A percentile compares a stretch with the other conserved stretches of the same genome.
phyloP scores from a whole-genome alignment of 805 yeast genomes.

The Ogataea allantospora region DNA sequence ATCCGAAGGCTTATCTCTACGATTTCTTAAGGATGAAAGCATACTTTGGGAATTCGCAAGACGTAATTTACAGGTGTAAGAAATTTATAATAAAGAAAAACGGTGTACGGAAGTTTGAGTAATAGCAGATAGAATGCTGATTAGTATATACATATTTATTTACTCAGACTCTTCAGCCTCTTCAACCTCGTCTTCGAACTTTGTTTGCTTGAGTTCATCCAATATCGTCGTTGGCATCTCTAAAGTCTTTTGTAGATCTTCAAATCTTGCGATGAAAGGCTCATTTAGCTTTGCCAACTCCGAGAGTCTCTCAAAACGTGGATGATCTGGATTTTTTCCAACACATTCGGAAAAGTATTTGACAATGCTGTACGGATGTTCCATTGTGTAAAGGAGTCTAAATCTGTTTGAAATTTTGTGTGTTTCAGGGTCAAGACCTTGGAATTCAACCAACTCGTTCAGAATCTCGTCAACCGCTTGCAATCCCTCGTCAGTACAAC shows the following conservation, averaged over 20 bases:
- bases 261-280: conserved; percentile 18
- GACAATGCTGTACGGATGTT: conserved; percentile 21
- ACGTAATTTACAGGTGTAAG: conserved; percentile 1
- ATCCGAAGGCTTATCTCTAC: conserved; percentile 16
- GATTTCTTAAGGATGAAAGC: conserved; percentile 18
- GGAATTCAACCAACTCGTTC: conserved; percentile 4
- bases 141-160: conserved; percentile 6
- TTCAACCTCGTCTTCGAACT: not conserved
- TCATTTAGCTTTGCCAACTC: conserved; percentile 10
- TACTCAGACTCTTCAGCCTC: conserved; percentile 6
- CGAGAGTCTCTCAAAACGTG: conserved; percentile 9
- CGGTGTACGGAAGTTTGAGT: conserved; percentile 3
- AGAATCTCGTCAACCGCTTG: conserved; percentile 7
- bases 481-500: not conserved
- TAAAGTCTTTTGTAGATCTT: conserved; percentile 13
- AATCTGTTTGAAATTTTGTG: conserved; percentile 7
- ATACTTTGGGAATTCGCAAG: conserved; percentile 2
- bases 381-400: conserved; percentile 13
- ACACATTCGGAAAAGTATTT: conserved; percentile 18
- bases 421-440: conserved; percentile 6
- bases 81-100: not conserved
- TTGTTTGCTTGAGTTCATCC: conserved; percentile 8
- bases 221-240: conserved; percentile 9
- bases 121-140: not conserved
- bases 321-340: conserved; percentile 10